phyloP scores from a whole-genome alignment of 164 flowering plant genomes.

The Berberis vulgaris region DNA sequence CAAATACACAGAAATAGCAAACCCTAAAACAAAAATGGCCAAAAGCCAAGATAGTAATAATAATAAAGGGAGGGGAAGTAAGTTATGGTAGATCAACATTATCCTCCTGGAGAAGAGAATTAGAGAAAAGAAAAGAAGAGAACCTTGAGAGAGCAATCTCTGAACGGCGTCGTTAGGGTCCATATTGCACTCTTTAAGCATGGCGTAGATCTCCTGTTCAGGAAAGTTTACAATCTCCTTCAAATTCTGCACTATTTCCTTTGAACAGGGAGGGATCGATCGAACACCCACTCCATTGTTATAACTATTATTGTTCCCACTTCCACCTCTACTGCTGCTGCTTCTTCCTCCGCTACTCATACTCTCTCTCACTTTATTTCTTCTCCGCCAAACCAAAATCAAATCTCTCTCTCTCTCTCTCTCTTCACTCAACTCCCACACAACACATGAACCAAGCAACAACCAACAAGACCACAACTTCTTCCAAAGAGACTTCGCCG shows the following conservation, averaged over 20 bases:
- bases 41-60: too few species aligned
- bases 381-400: neutral
- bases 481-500: too few species aligned
- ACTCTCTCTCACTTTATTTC: slow-evolving; percentile 16
- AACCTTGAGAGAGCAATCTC: slow-evolving; percentile 89
- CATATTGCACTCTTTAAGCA: slow-evolving; percentile 71
- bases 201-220: slow-evolving; percentile 36
- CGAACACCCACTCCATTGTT: too few species aligned
- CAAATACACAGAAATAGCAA: too few species aligned
- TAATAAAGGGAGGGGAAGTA: too few species aligned
- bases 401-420: too few species aligned
- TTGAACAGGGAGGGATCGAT: slow-evolving; percentile 45
- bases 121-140: neutral
- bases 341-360: slow-evolving; percentile 31
- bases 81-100: too few species aligned
- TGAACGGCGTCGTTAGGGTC: slow-evolving; percentile 90
- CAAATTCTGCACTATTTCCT: slow-evolving; percentile 83
- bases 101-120: too few species aligned
- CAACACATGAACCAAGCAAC: too few species aligned
- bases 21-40: too few species aligned
- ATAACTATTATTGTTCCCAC: slow-evolving; percentile 25
- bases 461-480: too few species aligned
- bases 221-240: slow-evolving; percentile 70
- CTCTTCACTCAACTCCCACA: too few species aligned
- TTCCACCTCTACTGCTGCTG: slow-evolving; percentile 19